These are phyloP conservation scores for Huntiella savannae DNA, from an alignment of 2,329 filamentous ascomycete genomes.

Conservation along the genomic window DNA sequence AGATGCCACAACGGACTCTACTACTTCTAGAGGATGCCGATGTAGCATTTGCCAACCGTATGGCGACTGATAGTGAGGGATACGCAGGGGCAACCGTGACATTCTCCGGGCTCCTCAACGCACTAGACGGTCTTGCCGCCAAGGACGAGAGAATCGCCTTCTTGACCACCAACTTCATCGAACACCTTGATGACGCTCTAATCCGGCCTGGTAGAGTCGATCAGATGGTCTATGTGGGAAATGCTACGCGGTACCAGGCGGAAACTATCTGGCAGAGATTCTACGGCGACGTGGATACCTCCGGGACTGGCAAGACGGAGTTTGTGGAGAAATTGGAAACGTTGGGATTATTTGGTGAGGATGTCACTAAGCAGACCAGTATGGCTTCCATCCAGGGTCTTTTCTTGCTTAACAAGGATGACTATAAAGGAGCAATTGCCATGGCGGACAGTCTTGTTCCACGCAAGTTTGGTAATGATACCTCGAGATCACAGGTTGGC, in stretches of 20 bases:
- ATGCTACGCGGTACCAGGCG: constrained; percentile 73
- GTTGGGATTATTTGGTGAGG: constrained; percentile 47
- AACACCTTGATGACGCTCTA: constrained; percentile 71
- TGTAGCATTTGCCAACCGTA: constrained; percentile 70
- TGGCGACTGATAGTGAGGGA: constrained; percentile 58
- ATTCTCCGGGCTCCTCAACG: constrained; percentile 76
- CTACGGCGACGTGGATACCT: constrained; percentile 61
- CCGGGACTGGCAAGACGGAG: constrained; percentile 39
- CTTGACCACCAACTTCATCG: constrained; percentile 84
- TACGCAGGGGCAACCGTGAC: constrained; percentile 80
- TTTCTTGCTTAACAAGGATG: constrained; percentile 86
- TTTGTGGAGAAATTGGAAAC: constrained; percentile 56
- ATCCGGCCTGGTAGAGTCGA: constrained; percentile 85
- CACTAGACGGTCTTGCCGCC: constrained; percentile 78
- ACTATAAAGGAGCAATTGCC: constrained; percentile 68
- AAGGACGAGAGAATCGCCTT: constrained; percentile 89
- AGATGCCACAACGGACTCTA: constrained; percentile 64
- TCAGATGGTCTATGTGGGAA: constrained; percentile 76
- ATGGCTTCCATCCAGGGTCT: constrained; percentile 85
- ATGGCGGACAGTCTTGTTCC: constrained; percentile 54
- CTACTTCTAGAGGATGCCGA: constrained; percentile 80
- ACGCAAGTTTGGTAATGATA: constrained; percentile 31
- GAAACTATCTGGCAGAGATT: constrained; percentile 83
- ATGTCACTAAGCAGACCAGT: constrained; percentile 41
- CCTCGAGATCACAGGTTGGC: constrained; percentile 9